phyloP scores from a whole-genome alignment of 176 grass and related monocot species.

The Canna indica region DNA sequence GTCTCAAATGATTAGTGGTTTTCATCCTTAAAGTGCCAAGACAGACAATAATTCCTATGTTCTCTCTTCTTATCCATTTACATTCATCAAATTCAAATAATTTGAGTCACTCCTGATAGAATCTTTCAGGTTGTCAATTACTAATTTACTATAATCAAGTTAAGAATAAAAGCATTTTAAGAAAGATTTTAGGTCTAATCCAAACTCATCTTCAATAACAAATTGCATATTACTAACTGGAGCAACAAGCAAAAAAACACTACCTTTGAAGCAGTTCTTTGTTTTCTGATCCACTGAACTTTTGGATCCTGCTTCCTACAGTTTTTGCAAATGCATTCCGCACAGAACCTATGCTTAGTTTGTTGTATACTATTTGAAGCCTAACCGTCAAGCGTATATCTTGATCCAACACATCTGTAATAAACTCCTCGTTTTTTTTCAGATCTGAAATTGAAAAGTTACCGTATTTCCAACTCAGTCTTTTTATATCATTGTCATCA shows the following conservation, averaged over 20 bases:
- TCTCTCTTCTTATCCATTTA: too few relatives aligned
- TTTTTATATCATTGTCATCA: slow-evolving; percentile 47
- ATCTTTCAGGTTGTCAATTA: not conserved
- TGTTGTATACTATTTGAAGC: slow-evolving; percentile 78
- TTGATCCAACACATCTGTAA: slow-evolving; percentile 42
- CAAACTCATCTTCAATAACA: not conserved
- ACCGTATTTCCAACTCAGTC: slow-evolving; percentile 47
- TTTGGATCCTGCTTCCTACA: slow-evolving; percentile 62
- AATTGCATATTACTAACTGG: slow-evolving; percentile 7
- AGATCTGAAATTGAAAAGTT: slow-evolving; percentile 38
- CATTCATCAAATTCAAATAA: not conserved
- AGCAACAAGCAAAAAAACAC: slow-evolving; percentile 12
- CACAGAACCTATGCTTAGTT: slow-evolving; percentile 53
- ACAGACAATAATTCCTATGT: too few relatives aligned
- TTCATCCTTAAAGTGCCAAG: too few relatives aligned
- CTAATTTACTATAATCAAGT: not conserved
- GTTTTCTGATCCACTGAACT: slow-evolving; percentile 51
- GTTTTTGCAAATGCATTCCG: slow-evolving; percentile 69
- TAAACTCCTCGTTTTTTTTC: slow-evolving; percentile 41
- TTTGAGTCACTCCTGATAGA: not conserved
- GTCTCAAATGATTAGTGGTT: too few relatives aligned
- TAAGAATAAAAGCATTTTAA: not conserved
- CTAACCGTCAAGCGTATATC: slow-evolving; percentile 70
- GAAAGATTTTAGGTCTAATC: not conserved
- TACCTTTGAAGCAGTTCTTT: slow-evolving; percentile 83